Conservation (phyloP, 2,329 filamentous ascomycete species). For the Cercospora sp. region DNA sequence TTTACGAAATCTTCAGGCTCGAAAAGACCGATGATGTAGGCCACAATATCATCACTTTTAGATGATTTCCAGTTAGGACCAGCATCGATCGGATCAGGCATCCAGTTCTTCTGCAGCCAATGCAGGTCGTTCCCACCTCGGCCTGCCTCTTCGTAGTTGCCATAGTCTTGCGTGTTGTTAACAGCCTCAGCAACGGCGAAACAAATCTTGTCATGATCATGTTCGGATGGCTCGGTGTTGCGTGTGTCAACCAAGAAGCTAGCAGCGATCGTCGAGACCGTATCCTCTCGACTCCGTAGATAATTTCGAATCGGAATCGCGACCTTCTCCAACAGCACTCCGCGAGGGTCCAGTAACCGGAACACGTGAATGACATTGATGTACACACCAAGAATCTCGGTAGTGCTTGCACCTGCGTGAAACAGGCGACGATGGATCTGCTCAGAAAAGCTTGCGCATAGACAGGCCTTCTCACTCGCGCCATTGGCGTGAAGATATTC, state of each 20-base stretch:
- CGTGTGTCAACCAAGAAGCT: constrained; percentile 65
- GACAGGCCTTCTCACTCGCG: constrained; percentile 65
- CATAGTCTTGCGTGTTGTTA: constrained; percentile 59
- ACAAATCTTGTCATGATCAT: constrained; percentile 53
- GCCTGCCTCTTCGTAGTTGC: constrained; percentile 54
- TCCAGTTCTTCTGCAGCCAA: constrained; percentile 91
- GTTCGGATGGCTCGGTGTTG: neutral
- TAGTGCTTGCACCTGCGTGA: constrained; percentile 73
- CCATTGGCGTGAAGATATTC: constrained; percentile 66
- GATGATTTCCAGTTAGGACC: constrained; percentile 86
- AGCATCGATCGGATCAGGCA: constrained; percentile 89
- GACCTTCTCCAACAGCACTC: constrained; percentile 73
- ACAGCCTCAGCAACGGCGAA: constrained; percentile 69
- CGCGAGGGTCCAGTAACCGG: constrained; percentile 72
- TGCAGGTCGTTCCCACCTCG: constrained; percentile 52
- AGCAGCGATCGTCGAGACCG: constrained; percentile 73
- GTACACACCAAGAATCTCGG: constrained; percentile 74
- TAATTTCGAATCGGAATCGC: constrained; percentile 74
- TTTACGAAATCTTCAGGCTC: constrained; percentile 94
- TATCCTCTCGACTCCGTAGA: constrained; percentile 73
- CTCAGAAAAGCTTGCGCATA: constrained; percentile 69
- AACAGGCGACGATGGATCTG: constrained; percentile 67
- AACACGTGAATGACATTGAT: constrained; percentile 78
- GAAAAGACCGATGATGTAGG: constrained; percentile 82
- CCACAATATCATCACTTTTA: constrained; percentile 86